Conservation (phyloP, 78 protist genomes). For the Dictyostelium purpureum region DNA sequence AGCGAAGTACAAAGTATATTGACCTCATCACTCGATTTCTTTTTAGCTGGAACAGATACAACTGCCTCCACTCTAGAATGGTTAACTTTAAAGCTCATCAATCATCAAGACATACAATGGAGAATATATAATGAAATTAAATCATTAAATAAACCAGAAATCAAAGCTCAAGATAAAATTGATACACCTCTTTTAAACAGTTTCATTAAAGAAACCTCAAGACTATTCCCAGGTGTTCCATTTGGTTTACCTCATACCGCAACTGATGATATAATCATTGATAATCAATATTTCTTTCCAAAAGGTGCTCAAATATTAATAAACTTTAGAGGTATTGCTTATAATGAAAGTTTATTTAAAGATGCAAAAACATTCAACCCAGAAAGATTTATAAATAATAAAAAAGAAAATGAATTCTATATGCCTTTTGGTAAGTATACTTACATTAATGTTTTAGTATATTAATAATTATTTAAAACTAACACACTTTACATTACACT, state of each 20-base stretch:
- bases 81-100: background rate
- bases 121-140: background rate
- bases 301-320: background rate
- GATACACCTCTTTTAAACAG: background rate
- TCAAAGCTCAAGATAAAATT: background rate
- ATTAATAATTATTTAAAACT: background rate
- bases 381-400: background rate
- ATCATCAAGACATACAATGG: background rate
- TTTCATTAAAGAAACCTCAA: background rate
- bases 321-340: constrained; percentile 11
- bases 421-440: constrained; percentile 14
- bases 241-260: background rate
- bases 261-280: background rate
- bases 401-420: background rate
- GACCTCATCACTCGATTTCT: background rate
- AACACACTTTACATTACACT: background rate
- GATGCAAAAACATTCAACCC: constrained; percentile 8
- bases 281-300: no score
- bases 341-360: background rate
- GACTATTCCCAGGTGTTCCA: constrained; percentile 10
- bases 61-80: background rate
- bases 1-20: background rate
- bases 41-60: constrained; percentile 28
- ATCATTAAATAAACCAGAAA: background rate
- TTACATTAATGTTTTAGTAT: background rate